Percentiles rank a stretch among this genome's conserved stretches.
Evolutionary conservation across 2,329 filamentous ascomycete species (phyloP).

Genomic region (Trichothecium roseum): DNA sequence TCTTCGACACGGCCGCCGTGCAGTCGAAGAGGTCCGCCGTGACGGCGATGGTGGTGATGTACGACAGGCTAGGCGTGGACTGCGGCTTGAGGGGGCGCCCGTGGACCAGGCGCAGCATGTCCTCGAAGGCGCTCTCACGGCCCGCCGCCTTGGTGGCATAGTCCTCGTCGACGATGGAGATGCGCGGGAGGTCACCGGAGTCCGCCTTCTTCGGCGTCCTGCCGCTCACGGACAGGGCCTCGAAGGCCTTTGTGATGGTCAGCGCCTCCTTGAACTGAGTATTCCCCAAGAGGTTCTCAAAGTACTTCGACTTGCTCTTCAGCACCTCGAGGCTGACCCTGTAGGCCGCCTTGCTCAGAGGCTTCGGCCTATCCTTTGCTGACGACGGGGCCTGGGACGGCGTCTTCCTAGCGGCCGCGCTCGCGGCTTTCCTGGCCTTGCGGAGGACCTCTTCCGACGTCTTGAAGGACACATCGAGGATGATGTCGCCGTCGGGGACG

Average conservation of each 20-base stretch:
- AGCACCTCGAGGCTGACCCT: conserved; percentile 49
- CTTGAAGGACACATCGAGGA: conserved; percentile 57
- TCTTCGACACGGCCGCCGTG: conserved; percentile 39
- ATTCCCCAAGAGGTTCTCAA: conserved; percentile 54
- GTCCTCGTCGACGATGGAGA: conserved; percentile 58
- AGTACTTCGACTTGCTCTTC: conserved; percentile 56
- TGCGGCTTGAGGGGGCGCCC: conserved; percentile 31
- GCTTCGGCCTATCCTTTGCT: conserved; percentile 16
- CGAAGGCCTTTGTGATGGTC: conserved; percentile 40
- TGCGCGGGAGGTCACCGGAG: conserved; percentile 45
- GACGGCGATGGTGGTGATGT: conserved; percentile 57
- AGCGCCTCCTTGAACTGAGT: conserved; percentile 53
- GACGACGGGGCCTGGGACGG: conserved; percentile 10
- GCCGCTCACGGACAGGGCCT: conserved; percentile 34
- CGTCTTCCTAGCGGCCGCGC: conserved; percentile 19
- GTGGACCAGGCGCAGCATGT: conserved; percentile 59
- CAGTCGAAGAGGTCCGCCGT: conserved; percentile 68
- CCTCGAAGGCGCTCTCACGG: conserved; percentile 52
- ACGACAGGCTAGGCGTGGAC: conserved; percentile 39
- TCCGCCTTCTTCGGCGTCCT: conserved; percentile 38
- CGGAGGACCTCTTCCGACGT: conserved; percentile 42
- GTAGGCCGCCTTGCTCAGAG: conserved; percentile 34
- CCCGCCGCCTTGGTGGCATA: conserved; percentile 51
- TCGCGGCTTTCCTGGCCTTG: conserved; percentile 27
- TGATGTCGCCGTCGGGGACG: conserved; percentile 47